Evolutionary conservation across 176 grass and related monocot species (phyloP), one percentile per base, ranked within the genome.

Genomic region (Zizania latifolia): DNA sequence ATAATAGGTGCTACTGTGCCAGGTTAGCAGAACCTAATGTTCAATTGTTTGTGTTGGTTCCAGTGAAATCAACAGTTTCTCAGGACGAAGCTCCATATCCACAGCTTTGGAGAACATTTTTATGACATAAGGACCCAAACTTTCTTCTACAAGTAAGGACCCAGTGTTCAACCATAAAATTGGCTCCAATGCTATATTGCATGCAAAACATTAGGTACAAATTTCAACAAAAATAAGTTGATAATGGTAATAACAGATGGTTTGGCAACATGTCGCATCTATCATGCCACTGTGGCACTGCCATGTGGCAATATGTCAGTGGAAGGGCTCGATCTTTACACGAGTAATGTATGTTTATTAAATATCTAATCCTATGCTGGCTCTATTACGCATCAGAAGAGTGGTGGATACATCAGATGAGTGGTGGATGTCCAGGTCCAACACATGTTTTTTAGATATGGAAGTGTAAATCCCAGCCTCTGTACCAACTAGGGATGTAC

Each of bases 401-500:
- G 10, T 2, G 4, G 13, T 55, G n/a, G 56, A 14, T 68, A n/a
- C n/a, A n/a, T n/a, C n/a, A n/a, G n/a, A n/a, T n/a, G n/a, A n/a
- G n/a, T n/a, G 4, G 13, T 55, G n/a, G 56, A 14, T 68, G 14
- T 61, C 26, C 36, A 69, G 12, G 14, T 61, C 26, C 36, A 69
- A 16, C 30, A 11, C 1, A 1, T 67, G 50, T n/a, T n/a, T n/a
- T n/a, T n/a, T n/a, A n/a, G n/a, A n/a, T n/a, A n/a, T n/a, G n/a
- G n/a, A n/a, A n/a, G n/a, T n/a, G n/a, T n/a, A n/a, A n/a, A n/a
- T n/a, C n/a, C n/a, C n/a, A n/a, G n/a, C n/a, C n/a, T n/a, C n/a
- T n/a, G n/a, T n/a, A n/a, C n/a, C 30, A 74, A 60, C n/a, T n/a
- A n/a, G n/a, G n/a, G 66, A 82, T 78, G 37, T 82, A 87, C 58